phyloP scores from a whole-genome alignment of 345 rosid genomes.

The Bruguiera gymnorhiza region DNA sequence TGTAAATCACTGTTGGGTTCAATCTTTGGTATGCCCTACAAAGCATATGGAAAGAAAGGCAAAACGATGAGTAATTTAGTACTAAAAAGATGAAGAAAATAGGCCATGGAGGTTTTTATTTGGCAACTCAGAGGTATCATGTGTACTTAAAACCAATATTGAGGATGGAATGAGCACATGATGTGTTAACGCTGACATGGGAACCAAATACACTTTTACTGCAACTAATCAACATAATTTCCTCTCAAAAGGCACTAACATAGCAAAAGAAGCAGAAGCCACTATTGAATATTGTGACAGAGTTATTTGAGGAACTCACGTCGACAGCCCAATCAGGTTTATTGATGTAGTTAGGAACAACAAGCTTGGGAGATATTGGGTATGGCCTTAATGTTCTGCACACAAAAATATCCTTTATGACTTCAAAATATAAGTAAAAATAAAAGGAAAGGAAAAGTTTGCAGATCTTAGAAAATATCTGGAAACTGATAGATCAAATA shows the following conservation, averaged over 20 bases:
- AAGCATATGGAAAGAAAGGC: not conserved
- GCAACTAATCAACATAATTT: not conserved
- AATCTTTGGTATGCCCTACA: constrained; percentile 78
- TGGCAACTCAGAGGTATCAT: not conserved
- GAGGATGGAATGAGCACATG: not conserved
- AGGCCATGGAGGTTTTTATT: not conserved
- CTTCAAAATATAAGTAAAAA: not conserved
- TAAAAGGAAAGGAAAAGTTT: not conserved
- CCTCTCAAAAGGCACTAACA: not conserved
- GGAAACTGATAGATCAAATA: not conserved
- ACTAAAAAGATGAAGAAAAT: not conserved
- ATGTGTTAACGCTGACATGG: not conserved
- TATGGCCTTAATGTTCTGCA: constrained; percentile 71
- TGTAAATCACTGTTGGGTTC: constrained; percentile 90
- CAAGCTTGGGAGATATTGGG: constrained; percentile 62
- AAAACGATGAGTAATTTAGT: not conserved
- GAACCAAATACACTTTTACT: not conserved
- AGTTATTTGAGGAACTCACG: constrained; percentile 41
- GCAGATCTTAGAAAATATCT: not conserved
- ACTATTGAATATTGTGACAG: not conserved
- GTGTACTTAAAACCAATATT: too few species aligned
- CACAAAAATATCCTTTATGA: constrained; percentile 15
- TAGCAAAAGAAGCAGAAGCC: not conserved
- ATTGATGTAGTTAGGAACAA: constrained; percentile 62
- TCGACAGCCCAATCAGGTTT: constrained; percentile 91